Evolutionary conservation across 768 basidiomycete genomes (phyloP), one percentile per base, ranked within the genome.

Genomic region (Tremella yokohamensis): DNA sequence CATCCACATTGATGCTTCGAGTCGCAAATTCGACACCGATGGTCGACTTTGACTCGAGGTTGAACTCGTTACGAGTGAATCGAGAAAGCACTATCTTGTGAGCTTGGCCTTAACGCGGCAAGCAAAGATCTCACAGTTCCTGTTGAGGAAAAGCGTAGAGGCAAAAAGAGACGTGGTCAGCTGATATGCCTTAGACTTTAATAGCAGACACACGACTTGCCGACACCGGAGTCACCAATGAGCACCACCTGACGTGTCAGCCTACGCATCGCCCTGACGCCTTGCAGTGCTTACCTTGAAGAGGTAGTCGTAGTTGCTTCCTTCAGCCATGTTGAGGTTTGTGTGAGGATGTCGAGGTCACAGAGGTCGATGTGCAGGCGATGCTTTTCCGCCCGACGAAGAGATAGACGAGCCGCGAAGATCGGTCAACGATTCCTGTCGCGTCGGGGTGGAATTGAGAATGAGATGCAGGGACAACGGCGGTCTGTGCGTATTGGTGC

Each of bases 21-120:
- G 94, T 97, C 2, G 94, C 96, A 70, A 99, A 99, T 79, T 98
- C 94, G 68, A 99, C 94, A 54, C 96, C 94, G 77, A 99, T 98
- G 20, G 96, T 99, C 61, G 94, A 98, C 81, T 98, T 97, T 44
- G 92, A 91, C 75, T 98, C 96, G 66, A 94, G 83, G 81, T 93
- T 96, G 85, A 99, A 99, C 79, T 98, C 93, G 75, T 97, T 97
- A 69, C 93, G 87, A 66, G 96, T 99, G 84, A 99, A 99, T 74
- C 96, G 91, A 80, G 92, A 94, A 77, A 99, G 92, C 79, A 99
- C 96, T 99, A 76, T 4, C 13, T 40, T 11, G 40, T 63, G n/a
- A 56, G 54, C 37, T 48, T 8, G 22, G 45, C 11, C 15, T 22
- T 3, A 22, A 8, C 3, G 15, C 37, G 18, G 22, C 24, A 19